Evolutionary conservation across 2,329 filamentous ascomycete genomes (phyloP).

Genomic region (Tolypocladium guangdongense): DNA sequence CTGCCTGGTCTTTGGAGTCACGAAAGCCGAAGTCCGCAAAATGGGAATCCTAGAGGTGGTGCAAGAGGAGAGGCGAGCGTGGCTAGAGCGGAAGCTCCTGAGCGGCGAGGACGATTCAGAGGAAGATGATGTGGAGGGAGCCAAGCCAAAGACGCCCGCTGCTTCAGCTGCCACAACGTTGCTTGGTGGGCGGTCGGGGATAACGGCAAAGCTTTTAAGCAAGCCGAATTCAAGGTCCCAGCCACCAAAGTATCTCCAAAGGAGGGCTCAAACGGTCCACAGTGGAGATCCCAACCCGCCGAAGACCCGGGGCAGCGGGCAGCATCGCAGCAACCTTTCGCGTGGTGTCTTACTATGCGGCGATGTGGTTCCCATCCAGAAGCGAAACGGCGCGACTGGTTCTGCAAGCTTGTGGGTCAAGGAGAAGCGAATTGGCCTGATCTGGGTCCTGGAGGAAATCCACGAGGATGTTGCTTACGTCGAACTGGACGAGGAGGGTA

Average conservation of each 20-base stretch:
- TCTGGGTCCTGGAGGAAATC: conserved; percentile 97
- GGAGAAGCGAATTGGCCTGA: conserved; percentile 85
- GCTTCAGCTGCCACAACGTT: conserved; percentile 36
- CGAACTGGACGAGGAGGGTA: conserved; percentile 65
- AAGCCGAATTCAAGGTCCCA: conserved; percentile 58
- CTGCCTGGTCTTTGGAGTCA: conserved; percentile 97
- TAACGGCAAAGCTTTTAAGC: conserved; percentile 79
- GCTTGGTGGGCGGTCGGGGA: conserved; percentile 61
- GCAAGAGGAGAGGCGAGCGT: conserved; percentile 74
- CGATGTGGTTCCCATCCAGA: conserved; percentile 96
- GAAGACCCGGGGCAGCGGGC: conserved; percentile 41
- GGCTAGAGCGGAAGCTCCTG: conserved; percentile 78
- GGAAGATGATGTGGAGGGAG: conserved; percentile 18
- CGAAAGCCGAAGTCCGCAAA: conserved; percentile 87
- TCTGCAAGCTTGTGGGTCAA: conserved; percentile 98
- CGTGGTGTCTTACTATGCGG: conserved; percentile 87
- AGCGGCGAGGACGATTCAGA: conserved; percentile 31
- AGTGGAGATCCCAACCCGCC: conserved; percentile 42
- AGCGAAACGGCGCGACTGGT: conserved; percentile 82
- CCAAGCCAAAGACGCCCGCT: conserved; percentile 23
- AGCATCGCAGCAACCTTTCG: conserved; percentile 66
- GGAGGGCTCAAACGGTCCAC: conserved; percentile 54
- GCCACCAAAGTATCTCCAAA: conserved; percentile 39
- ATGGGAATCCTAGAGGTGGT: conserved; percentile 94
- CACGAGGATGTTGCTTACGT: conserved; percentile 82